A percentile compares a stretch with the other conserved stretches of the same genome.
These are phyloP conservation scores for Colletotrichum gigasporum DNA, from an alignment of 2,329 filamentous ascomycete genomes.

Conservation along the genomic window DNA sequence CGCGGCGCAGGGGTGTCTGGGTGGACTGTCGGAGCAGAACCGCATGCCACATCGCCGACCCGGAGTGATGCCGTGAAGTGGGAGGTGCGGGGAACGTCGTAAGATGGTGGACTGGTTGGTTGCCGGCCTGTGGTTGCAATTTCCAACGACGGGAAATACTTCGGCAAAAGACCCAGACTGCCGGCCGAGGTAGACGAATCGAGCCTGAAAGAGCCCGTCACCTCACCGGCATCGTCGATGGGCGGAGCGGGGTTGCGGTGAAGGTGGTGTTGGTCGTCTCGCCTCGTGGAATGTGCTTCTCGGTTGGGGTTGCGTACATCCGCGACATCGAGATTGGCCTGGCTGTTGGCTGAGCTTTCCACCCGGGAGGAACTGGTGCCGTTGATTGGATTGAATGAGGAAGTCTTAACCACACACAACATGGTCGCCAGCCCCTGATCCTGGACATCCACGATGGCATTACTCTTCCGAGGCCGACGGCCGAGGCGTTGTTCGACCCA, in stretches of 20 bases:
- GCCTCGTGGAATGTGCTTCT: too few species aligned
- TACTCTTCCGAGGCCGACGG: background rate
- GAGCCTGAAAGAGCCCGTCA: background rate
- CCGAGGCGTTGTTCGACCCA: background rate
- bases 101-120: background rate
- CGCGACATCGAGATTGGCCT: too few species aligned
- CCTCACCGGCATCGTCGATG: background rate
- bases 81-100: conserved; percentile 15
- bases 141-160: background rate
- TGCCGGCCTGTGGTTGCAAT: background rate
- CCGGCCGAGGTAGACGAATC: conserved; percentile 2
- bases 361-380: too few species aligned
- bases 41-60: background rate
- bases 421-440: too few species aligned
- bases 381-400: too few species aligned
- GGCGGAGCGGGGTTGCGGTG: background rate
- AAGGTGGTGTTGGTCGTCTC: background rate
- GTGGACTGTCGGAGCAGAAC: background rate
- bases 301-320: too few species aligned
- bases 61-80: background rate
- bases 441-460: background rate
- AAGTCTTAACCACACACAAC: too few species aligned
- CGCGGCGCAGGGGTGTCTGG: background rate
- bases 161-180: background rate
- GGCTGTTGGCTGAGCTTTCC: too few species aligned